Base-by-base conservation (phyloP, 2,329 filamentous ascomycete genomes). In the Cercospora nicotianae region DNA sequence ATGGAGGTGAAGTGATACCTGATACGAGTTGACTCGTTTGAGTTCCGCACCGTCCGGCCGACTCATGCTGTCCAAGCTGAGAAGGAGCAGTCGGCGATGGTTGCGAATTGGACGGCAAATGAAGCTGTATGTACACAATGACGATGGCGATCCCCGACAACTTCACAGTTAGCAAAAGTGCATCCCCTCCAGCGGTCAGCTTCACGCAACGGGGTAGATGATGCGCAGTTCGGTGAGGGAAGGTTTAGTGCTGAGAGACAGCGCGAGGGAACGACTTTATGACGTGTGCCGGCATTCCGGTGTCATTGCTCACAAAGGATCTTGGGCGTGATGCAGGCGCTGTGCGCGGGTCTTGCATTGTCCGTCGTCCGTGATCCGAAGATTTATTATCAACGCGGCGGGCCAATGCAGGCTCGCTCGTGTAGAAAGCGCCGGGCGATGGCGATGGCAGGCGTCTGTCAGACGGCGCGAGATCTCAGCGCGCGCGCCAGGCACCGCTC, bases 1-100 rank as follows among this genome's bases (percentile, higher is more conserved):
- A 39, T 55, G 23, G 20, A 28, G 60, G 51, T 31, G 18, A 33
- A 39, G 36, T 55, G 70, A 61, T 68, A 76, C 75, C 69, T 75
- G 74, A 69, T 73, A 76, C 13, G 75, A 77, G 36, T 76, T 72
- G 55, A 74, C 70, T 28, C 75, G 73, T 64, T 75, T 69, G 55
- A 77, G 72, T 28, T 75, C 66, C 13, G 65, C 70, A 60, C 72
- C 72, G 36, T 73, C 69, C 20, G 67, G 63, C 51, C 61, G 39
- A 64, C 62, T 67, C 65, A 69, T 71, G 45, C 45, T 51, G 45
- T 51, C 45, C 9, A 18, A 20, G 45, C 3, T 3, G 45, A 51
- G 45, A 5, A 51, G 10, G 18, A 18, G n/a, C n/a, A 20, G 42
- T 48, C 42, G 36, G 36, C 36, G 36, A 39, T 39, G n/a, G 36